Evolutionary conservation across 352 stramenopile genomes (phyloP), one percentile per base, ranked within the genome.

Genomic region (Pseudoperonospora humuli): DNA sequence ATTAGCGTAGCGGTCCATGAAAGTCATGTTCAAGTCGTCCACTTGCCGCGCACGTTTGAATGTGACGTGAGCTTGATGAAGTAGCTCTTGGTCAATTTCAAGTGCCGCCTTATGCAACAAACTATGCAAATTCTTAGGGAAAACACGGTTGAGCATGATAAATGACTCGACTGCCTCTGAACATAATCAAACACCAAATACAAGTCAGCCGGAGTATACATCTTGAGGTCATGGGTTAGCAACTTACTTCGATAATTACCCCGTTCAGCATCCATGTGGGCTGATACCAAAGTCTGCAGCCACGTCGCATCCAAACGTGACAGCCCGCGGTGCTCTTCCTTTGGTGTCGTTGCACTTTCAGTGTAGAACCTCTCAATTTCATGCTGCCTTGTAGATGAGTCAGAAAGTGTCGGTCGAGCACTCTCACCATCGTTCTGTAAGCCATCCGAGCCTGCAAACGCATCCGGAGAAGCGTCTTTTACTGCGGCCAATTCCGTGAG

Each of bases 1-100:
- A 17, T 79, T 64, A 2, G 79, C 79, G 41, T 85, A 73, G 15
- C 48, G 28, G 33, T 92, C 79, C 75, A 89, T 86, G 31, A 68
- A 50, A 17, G 47, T 33, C 20, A 89, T 24, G 38, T 82, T 86
- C 24, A 72, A 41, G 14, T 80, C 68, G 23, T 92, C 79, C 1
- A 80, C 54, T 43, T 91, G 75, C 3, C 75, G 58, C 40, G 75
- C 74, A 19, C 59, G 58, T 6, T 70, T 59, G 36, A 83, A 84
- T 28, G 66, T 64, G 40, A 72, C 34, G 20, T 78, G 63, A 14
- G 72, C 67, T 48, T 76, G 60, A 53, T 81, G 70, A 24, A 69
- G 66, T 19, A 70, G 66, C 28, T 86, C 75, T 13, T 75, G 69
- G 2, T 84, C 68, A 38, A 86, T 70, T 24, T 89, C 70, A 10